A percentile compares a stretch with the other conserved stretches of the same genome.
Evolutionary conservation across 495 filamentous ascomycete genomes (phyloP).

Genomic region (Annulohypoxylon moriforme): DNA sequence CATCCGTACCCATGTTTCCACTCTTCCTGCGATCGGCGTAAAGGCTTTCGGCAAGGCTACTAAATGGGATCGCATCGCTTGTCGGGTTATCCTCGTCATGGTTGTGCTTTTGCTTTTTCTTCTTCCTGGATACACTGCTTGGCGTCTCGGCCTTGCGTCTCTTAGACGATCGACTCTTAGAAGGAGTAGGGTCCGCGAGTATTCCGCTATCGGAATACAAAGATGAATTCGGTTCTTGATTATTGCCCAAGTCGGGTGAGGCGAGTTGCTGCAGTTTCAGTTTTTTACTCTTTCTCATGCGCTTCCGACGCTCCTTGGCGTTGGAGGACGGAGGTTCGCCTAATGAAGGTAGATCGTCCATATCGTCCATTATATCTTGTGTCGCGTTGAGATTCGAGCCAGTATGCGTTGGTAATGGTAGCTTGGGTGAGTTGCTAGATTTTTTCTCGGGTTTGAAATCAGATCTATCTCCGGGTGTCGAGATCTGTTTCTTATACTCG

Average conservation of each 20-base stretch:
- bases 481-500: constrained; percentile 21
- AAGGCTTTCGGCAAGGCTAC: constrained; percentile 36
- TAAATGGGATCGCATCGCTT: constrained; percentile 13
- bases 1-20: neutral
- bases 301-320: neutral
- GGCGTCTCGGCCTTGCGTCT: constrained; percentile 22
- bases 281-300: neutral
- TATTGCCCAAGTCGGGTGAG: constrained; percentile 27
- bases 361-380: neutral
- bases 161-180: constrained; percentile 7
- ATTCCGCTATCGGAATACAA: neutral
- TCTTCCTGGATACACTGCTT: constrained; percentile 2
- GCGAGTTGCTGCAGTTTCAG: neutral
- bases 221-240: neutral
- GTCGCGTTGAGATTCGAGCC: neutral
- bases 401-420: constrained; percentile 15
- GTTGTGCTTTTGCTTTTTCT: constrained; percentile 42
- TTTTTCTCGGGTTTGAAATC: constrained; percentile 39
- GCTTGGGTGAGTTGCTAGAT: constrained; percentile 40
- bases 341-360: neutral
- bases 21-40: constrained; percentile 32
- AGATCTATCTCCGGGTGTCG: constrained; percentile 27
- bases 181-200: neutral
- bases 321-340: neutral
- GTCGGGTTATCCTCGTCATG: neutral